Evolutionary conservation across 176 grass and related monocot species (phyloP).

Genomic region (Triticum turgidum): DNA sequence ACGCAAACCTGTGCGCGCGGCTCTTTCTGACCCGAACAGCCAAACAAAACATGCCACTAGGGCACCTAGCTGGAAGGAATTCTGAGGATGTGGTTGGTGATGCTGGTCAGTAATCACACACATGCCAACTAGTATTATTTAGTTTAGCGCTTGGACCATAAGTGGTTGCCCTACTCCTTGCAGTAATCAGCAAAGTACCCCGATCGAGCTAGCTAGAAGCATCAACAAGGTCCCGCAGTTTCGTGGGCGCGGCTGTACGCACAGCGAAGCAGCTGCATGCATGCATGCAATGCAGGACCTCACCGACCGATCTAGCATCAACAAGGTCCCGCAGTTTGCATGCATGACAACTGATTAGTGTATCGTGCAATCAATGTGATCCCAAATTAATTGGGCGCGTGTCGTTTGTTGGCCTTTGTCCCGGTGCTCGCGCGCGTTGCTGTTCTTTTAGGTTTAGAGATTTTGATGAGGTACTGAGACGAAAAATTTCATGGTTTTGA

Average conservation of each 20-base stretch:
- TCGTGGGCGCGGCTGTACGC: not conserved
- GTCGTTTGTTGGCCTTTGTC: not conserved
- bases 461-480: too few species aligned
- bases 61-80: slow-evolving; percentile 29
- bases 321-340: too few species aligned
- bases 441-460: too few species aligned
- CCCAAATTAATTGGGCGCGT: not conserved
- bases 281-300: not conserved
- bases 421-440: not conserved
- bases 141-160: not conserved
- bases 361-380: not conserved
- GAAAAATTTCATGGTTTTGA: too few species aligned
- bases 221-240: not conserved
- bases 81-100: slow-evolving; percentile 5
- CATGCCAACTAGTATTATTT: not conserved
- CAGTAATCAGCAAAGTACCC: slow-evolving; percentile 9
- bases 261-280: slow-evolving; percentile 3
- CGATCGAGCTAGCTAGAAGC: not conserved
- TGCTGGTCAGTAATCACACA: not conserved
- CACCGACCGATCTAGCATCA: not conserved
- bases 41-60: not conserved
- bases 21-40: not conserved
- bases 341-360: not conserved
- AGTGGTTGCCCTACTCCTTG: not conserved
- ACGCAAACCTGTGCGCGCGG: not conserved